Evolutionary conservation across 371 early-diverging fungal species (phyloP).

Genomic region (Basidiobolus meristosporus): DNA sequence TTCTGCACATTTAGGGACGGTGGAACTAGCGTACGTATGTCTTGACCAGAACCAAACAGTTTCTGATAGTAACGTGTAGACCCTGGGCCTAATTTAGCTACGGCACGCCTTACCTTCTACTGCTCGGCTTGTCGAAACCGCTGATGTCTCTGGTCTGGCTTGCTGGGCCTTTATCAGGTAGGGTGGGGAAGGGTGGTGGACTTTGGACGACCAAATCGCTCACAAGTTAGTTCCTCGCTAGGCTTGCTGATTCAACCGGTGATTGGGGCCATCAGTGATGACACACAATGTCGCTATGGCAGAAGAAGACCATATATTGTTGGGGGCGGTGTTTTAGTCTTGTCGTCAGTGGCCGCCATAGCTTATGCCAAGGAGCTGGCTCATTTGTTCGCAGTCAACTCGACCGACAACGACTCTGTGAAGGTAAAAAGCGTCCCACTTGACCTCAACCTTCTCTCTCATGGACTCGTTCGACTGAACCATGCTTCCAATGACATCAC

Average conservation of each 20-base stretch:
- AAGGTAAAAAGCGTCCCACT: conserved; percentile 1
- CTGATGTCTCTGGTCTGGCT: conserved; percentile 86
- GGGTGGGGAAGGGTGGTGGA: neutral
- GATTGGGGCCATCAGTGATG: conserved; percentile 61
- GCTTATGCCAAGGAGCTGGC: conserved; percentile 69
- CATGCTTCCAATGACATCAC: neutral
- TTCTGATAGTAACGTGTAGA: too few species aligned
- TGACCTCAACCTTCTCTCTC: too few species aligned
- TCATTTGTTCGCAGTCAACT: conserved; percentile 11
- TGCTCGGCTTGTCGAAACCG: conserved; percentile 64
- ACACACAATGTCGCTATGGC: conserved; percentile 40
- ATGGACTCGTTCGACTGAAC: neutral
- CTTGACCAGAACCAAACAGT: too few species aligned
- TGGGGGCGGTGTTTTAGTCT: conserved; percentile 38
- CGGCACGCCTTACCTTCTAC: conserved; percentile 78
- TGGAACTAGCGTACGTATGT: too few species aligned
- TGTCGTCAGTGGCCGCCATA: conserved; percentile 39
- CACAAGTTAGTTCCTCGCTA: conserved; percentile 4
- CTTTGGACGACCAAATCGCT: neutral
- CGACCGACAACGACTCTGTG: conserved; percentile 12
- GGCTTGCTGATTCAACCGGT: conserved; percentile 69
- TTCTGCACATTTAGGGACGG: neutral
- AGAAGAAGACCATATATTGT: conserved; percentile 53
- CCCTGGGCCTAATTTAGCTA: too few species aligned
- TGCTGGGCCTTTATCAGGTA: conserved; percentile 88